Evolutionary conservation across 768 basidiomycete genomes (phyloP), one percentile per base, ranked within the genome.

Genomic region (Kwoniella dejecticola): DNA sequence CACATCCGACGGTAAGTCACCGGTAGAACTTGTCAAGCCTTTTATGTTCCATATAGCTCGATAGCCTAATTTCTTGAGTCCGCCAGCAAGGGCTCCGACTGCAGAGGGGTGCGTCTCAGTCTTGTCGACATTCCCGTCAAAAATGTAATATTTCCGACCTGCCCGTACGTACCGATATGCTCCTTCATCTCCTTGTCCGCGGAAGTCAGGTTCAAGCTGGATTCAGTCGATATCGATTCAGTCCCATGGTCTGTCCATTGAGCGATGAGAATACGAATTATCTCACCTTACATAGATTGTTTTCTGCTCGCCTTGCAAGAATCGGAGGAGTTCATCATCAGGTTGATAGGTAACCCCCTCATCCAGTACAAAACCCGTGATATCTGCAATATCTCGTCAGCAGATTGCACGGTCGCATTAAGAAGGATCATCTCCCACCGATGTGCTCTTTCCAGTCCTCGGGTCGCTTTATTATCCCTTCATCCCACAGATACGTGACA

Each of bases 401-500:
- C 30, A 52, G 13, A 26, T 30, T n/a, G n/a, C n/a, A n/a, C n/a
- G n/a, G 42, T 21, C 3, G 26, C 21, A 3, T 24, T 29, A n/a
- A 40, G 6, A 33, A 23, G 29, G 33, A 57, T n/a, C 26, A 46
- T 38, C 4, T 33, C 77, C 31, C 49, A 85, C 85, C 85, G 41
- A 86, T 86, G 68, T 85, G 77, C 56, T 82, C 84, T 62, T 82
- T 84, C 86, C 86, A 88, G 74, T 87, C 86, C 11, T 79, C 63
- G 0, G 86, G 86, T 66, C 85, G 85, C 0, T 84, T 84, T 0
- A 87, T 83, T 19, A 88, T 64, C 0, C 82, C 80, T 4, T 83
- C 82, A 48, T 83, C 84, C 82, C 86, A 85, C 66, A 85, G 85
- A 67, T 86, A 87, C 2, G 85, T 85, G 82, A 83, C 85, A 2